These are phyloP conservation scores for Hyphodiscus hymeniophilus DNA, from an alignment of 495 filamentous ascomycete genomes.

Conservation along the genomic window DNA sequence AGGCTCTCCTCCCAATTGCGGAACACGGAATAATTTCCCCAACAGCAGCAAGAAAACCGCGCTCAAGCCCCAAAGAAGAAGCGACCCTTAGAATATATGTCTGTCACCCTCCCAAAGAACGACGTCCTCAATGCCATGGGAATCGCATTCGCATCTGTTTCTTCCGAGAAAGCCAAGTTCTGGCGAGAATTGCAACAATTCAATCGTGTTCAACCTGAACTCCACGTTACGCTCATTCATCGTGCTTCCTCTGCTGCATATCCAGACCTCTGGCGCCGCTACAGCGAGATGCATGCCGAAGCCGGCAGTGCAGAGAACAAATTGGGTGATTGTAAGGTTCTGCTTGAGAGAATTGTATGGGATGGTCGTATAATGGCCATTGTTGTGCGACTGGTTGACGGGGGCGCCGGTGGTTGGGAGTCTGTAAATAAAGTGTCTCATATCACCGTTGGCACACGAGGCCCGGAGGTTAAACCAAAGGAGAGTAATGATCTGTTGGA, in stretches of 20 bases:
- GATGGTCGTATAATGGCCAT: conserved; percentile 82
- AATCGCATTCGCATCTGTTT: conserved; percentile 49
- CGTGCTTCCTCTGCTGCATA: conserved; percentile 48
- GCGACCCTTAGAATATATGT: conserved; percentile 68
- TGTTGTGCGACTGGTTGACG: conserved; percentile 55
- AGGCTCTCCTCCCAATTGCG: not conserved
- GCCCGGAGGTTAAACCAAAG: conserved; percentile 69
- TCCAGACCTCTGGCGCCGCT: conserved; percentile 63
- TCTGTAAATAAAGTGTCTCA: conserved; percentile 77
- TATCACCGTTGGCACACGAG: conserved; percentile 78
- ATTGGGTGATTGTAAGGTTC: conserved; percentile 39
- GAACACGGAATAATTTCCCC: not conserved
- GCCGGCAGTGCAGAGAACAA: conserved; percentile 25
- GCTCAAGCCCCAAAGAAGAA: conserved; percentile 21
- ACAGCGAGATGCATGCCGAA: conserved; percentile 41
- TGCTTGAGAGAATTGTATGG: conserved; percentile 61
- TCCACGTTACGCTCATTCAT: conserved; percentile 94
- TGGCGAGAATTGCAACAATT: conserved; percentile 66
- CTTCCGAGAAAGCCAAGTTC: conserved; percentile 47
- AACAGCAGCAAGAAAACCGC: conserved; percentile 18
- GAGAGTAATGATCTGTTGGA: conserved; percentile 83
- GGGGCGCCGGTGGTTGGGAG: conserved; percentile 54
- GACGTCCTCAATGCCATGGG: conserved; percentile 56
- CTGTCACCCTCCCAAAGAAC: conserved; percentile 50
- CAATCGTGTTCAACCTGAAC: conserved; percentile 70